A percentile compares a stretch with the other conserved stretches of the same genome.
phyloP scores from a whole-genome alignment of 2,329 filamentous ascomycete species.

The Tolypocladium guangdongense region DNA sequence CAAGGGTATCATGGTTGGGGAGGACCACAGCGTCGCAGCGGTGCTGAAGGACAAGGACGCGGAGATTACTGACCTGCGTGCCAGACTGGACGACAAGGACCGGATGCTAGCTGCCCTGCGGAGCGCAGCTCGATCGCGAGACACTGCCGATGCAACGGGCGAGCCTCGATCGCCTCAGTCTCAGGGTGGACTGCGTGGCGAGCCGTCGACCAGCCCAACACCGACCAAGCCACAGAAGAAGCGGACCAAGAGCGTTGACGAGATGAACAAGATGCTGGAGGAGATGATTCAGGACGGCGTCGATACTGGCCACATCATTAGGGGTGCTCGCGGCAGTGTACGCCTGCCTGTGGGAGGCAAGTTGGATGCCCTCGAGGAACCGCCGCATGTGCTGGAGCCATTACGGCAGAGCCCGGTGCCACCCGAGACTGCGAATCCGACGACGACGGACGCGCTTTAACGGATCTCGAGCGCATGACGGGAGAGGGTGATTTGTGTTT shows the following conservation, averaged over 20 bases:
- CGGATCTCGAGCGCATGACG: not conserved
- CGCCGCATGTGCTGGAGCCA: slow-evolving; percentile 25
- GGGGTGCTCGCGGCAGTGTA: slow-evolving; percentile 56
- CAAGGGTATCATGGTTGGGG: slow-evolving; percentile 58
- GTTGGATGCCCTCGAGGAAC: slow-evolving; percentile 22
- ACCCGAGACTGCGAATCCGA: slow-evolving; percentile 8
- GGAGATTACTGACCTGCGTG: slow-evolving; percentile 84
- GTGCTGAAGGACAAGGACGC: slow-evolving; percentile 79
- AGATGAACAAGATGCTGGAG: slow-evolving; percentile 87
- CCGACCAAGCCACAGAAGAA: slow-evolving; percentile 28
- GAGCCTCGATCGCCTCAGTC: slow-evolving; percentile 20
- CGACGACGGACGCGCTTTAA: slow-evolving; percentile 16
- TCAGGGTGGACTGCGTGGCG: slow-evolving; percentile 6
- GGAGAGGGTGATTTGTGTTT: not conserved
- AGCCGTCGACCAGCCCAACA: slow-evolving; percentile 12
- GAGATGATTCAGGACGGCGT: slow-evolving; percentile 92
- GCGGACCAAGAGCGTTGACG: slow-evolving; percentile 64
- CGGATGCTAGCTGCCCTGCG: slow-evolving; percentile 82
- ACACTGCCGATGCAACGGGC: slow-evolving; percentile 55
- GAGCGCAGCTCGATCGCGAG: slow-evolving; percentile 74
- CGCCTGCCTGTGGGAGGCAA: slow-evolving; percentile 41
- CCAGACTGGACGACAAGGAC: slow-evolving; percentile 87
- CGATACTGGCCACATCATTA: slow-evolving; percentile 61
- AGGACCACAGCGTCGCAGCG: slow-evolving; percentile 64
- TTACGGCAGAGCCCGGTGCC: slow-evolving; percentile 26